Percentiles rank a stretch among this genome's conserved stretches.
Conservation (phyloP, 2,329 filamentous ascomycete genomes). For the Fusarium sp. region DNA sequence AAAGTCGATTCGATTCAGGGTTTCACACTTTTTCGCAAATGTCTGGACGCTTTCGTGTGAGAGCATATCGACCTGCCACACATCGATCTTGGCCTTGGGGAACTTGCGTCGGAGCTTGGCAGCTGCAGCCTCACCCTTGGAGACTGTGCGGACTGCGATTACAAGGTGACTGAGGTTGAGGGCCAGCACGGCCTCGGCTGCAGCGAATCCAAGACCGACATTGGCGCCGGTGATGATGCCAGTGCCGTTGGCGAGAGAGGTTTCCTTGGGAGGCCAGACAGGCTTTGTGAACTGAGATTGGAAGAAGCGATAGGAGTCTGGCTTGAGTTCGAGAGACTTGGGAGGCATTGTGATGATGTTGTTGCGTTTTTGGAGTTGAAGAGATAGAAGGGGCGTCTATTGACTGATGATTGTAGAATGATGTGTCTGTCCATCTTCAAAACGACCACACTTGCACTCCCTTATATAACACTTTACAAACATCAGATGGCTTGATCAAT, state of each 20-base stretch:
- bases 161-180: slow-evolving; percentile 57
- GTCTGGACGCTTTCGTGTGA: slow-evolving; percentile 58
- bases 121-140: slow-evolving; percentile 57
- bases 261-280: slow-evolving; percentile 30
- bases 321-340: slow-evolving; percentile 37
- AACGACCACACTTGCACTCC: not conserved
- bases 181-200: slow-evolving; percentile 54
- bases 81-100: slow-evolving; percentile 54
- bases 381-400: not conserved
- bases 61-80: slow-evolving; percentile 63
- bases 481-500: not conserved
- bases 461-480: slow-evolving; percentile 16
- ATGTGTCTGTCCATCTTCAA: not conserved
- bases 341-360: slow-evolving; percentile 32
- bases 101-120: slow-evolving; percentile 16
- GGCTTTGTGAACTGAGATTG: slow-evolving; percentile 45
- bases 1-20: slow-evolving; percentile 55
- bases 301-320: slow-evolving; percentile 37
- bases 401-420: not conserved
- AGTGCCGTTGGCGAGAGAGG: slow-evolving; percentile 50
- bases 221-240: slow-evolving; percentile 64
- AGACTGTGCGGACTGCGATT: slow-evolving; percentile 57
- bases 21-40: slow-evolving; percentile 54
- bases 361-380: too few relatives aligned
- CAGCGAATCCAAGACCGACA: slow-evolving; percentile 61